Evolutionary conservation across 192 early-diverging fungal genomes (phyloP).

Genomic region (Jimgerdemannia flammicorona): DNA sequence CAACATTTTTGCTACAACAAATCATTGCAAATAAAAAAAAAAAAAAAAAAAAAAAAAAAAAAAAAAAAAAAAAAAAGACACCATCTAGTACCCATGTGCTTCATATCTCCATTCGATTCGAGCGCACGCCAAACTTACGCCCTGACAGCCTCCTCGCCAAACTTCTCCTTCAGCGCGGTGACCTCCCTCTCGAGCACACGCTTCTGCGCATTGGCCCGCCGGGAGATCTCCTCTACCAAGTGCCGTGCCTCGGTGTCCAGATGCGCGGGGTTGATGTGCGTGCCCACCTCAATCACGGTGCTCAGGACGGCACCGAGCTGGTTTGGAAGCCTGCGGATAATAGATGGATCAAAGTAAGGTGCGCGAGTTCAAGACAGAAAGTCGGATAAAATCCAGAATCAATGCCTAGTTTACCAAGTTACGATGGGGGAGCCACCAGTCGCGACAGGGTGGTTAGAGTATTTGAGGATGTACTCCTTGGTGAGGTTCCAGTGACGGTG

Average conservation of each 20-base stretch:
- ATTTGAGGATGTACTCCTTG: slow-evolving; percentile 81
- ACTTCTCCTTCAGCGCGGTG: slow-evolving; percentile 35
- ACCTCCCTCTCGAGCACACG: slow-evolving; percentile 68
- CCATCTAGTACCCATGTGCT: too few relatives aligned
- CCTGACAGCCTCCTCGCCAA: background rate
- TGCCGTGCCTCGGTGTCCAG: slow-evolving; percentile 55
- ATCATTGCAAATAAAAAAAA: too few relatives aligned
- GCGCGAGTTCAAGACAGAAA: slow-evolving; percentile 36
- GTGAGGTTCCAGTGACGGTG: slow-evolving; percentile 88
- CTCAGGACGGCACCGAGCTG: slow-evolving; percentile 57
- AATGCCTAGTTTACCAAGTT: slow-evolving; percentile 34
- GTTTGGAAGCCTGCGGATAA: slow-evolving; percentile 67
- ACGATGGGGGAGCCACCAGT: slow-evolving; percentile 69
- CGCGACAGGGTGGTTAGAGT: slow-evolving; percentile 69
- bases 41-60: too few relatives aligned
- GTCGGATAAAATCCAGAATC: slow-evolving; percentile 22
- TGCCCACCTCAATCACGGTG: slow-evolving; percentile 56
- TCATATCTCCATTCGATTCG: too few relatives aligned
- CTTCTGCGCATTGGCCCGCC: slow-evolving; percentile 56
- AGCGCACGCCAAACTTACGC: background rate
- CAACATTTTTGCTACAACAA: too few relatives aligned
- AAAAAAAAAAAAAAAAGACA: background rate
- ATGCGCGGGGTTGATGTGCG: slow-evolving; percentile 48
- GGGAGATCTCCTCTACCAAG: slow-evolving; percentile 55
- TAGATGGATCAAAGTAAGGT: slow-evolving; percentile 37